Percentiles rank a stretch among this genome's conserved stretches.
These are phyloP conservation scores for Backusella tuberculispora DNA, from an alignment of 192 early-diverging fungal species.

Conservation along the genomic window DNA sequence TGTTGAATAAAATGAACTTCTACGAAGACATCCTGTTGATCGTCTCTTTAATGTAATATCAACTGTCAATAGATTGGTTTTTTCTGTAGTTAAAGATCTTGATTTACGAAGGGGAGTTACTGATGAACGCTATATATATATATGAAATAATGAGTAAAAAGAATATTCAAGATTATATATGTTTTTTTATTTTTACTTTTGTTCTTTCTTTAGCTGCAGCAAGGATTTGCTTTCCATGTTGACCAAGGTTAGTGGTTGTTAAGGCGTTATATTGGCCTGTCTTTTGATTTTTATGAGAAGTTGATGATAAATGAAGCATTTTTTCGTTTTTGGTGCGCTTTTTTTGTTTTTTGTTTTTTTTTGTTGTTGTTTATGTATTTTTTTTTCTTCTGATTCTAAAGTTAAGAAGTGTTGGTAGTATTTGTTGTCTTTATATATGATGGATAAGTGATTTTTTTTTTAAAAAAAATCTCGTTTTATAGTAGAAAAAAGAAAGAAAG, in stretches of 20 bases:
- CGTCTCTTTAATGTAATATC: slow-evolving; percentile 39
- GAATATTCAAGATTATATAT: neutral
- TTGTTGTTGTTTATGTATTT: neutral
- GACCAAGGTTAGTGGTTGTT: slow-evolving; percentile 36
- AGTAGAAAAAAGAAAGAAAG: neutral
- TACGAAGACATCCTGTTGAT: slow-evolving; percentile 38
- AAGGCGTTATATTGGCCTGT: slow-evolving; percentile 7
- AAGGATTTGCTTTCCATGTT: slow-evolving; percentile 17
- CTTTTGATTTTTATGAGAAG: slow-evolving; percentile 9
- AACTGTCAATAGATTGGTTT: neutral
- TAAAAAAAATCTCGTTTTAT: neutral
- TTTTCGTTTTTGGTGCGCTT: neutral
- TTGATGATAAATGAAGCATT: slow-evolving; percentile 20
- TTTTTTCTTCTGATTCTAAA: no score
- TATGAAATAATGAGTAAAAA: neutral
- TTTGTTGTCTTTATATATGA: neutral
- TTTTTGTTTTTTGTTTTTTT: neutral
- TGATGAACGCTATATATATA: neutral
- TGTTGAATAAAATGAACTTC: slow-evolving; percentile 21
- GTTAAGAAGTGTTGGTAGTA: no score
- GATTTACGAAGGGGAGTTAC: slow-evolving; percentile 29
- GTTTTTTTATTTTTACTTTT: neutral
- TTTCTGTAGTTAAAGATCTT: slow-evolving; percentile 32
- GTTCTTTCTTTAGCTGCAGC: slow-evolving; percentile 22
- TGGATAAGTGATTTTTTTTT: neutral